Evolutionary conservation across 2,329 filamentous ascomycete genomes (phyloP).

Genomic region (Tolypocladium ovalisporum): DNA sequence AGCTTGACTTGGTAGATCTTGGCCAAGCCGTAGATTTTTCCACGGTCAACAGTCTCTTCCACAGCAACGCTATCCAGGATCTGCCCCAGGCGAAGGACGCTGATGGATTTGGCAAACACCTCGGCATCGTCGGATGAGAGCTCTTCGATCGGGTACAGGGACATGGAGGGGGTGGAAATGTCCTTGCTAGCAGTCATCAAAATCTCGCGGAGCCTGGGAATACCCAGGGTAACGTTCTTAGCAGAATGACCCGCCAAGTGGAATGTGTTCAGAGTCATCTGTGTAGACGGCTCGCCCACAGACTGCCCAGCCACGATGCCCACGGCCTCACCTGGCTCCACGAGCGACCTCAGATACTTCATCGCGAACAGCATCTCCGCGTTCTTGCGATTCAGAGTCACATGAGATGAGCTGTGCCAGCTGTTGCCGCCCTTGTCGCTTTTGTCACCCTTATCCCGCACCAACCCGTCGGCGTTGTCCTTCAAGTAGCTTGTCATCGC

Average conservation of each 20-base stretch:
- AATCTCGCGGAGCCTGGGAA: constrained; percentile 92
- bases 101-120: constrained; percentile 85
- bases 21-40: constrained; percentile 55
- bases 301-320: constrained; percentile 96
- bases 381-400: constrained; percentile 51
- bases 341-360: constrained; percentile 84
- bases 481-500: constrained; percentile 69
- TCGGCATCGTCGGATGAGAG: constrained; percentile 58
- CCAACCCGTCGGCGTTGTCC: constrained; percentile 54
- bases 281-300: constrained; percentile 91
- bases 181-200: constrained; percentile 90
- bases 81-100: constrained; percentile 70
- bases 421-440: constrained; percentile 24
- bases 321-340: constrained; percentile 92
- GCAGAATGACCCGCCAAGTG: constrained; percentile 97
- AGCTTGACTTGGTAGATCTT: constrained; percentile 79
- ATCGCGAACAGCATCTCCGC: constrained; percentile 79
- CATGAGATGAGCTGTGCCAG: constrained; percentile 15
- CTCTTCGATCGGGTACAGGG: constrained; percentile 64
- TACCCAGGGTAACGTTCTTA: constrained; percentile 98
- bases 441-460: constrained; percentile 32
- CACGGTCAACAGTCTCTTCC: constrained; percentile 66
- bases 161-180: constrained; percentile 89
- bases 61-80: constrained; percentile 74
- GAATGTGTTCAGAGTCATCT: constrained; percentile 99